Evolutionary conservation across 1,284 basidiomycete genomes (phyloP).

Genomic region (Lentinus polychrous): DNA sequence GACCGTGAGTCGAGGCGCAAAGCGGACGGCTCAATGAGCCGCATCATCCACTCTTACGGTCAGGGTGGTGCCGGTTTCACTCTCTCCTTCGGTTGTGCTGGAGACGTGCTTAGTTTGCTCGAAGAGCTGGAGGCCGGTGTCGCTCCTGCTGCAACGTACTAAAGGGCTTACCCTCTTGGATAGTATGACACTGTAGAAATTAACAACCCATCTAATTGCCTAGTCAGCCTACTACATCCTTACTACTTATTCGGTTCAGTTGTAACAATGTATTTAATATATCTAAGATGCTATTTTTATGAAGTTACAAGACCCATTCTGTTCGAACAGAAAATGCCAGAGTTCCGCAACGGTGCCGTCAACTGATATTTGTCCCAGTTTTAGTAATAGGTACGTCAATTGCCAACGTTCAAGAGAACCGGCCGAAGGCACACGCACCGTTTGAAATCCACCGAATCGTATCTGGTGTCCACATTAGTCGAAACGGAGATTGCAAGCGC

Average conservation of each 20-base stretch:
- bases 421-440: no score
- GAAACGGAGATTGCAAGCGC: constrained; percentile 1
- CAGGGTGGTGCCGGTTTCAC: constrained; percentile 27
- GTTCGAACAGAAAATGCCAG: no score
- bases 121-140: constrained; percentile 12
- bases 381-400: no score
- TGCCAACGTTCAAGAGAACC: no score
- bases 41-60: constrained; percentile 29
- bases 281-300: no score
- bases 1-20: constrained; percentile 24
- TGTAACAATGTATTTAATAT: no score
- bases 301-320: no score
- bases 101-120: constrained; percentile 13
- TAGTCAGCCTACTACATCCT: neutral
- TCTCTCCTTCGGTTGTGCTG: constrained; percentile 17
- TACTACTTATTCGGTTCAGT: no score
- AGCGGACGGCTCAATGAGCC: constrained; percentile 18
- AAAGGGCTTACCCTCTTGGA: neutral
- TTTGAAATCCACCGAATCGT: neutral
- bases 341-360: no score
- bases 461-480: constrained; percentile 1
- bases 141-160: constrained; percentile 4
- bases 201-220: neutral
- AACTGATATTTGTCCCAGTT: no score
- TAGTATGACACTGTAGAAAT: neutral